These are phyloP conservation scores for Sanguinoderma infundibulare DNA, from an alignment of 1,284 basidiomycete species.

Conservation along the genomic window DNA sequence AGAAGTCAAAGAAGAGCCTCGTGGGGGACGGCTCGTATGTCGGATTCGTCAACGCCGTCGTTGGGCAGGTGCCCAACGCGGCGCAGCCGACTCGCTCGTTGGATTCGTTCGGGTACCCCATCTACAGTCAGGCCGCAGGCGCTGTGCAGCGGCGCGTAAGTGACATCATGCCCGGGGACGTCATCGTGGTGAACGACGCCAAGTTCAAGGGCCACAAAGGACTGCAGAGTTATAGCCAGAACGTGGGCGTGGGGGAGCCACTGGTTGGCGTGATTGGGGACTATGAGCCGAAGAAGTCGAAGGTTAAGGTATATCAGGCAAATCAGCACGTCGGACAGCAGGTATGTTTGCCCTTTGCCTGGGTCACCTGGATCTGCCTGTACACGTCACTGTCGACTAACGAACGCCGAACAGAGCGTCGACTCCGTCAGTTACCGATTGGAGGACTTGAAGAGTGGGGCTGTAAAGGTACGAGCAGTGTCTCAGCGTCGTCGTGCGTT, in stretches of 20 bases:
- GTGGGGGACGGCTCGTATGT: conserved; percentile 84
- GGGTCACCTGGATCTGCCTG: conserved; percentile 18
- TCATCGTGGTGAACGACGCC: conserved; percentile 77
- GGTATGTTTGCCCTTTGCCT: conserved; percentile 43
- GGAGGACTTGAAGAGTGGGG: conserved; percentile 88
- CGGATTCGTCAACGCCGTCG: conserved; percentile 74
- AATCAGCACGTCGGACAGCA: conserved; percentile 80
- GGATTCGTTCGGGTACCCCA: conserved; percentile 67
- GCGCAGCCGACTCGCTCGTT: conserved; percentile 36
- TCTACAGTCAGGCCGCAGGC: conserved; percentile 73
- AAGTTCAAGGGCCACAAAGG: conserved; percentile 90
- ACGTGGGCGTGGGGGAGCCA: conserved; percentile 61
- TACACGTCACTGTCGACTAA: conserved; percentile 4
- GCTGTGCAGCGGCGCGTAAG: conserved; percentile 74
- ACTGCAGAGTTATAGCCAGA: conserved; percentile 72
- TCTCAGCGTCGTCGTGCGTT: not conserved
- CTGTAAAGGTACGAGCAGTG: conserved; percentile 60
- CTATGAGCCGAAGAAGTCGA: conserved; percentile 85
- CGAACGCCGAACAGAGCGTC: conserved; percentile 53
- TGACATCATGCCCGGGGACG: conserved; percentile 87
- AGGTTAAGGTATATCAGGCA: conserved; percentile 82
- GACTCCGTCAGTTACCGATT: conserved; percentile 84
- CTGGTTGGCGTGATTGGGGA: conserved; percentile 80
- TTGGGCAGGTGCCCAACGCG: conserved; percentile 64
- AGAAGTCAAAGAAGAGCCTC: conserved; percentile 75